A percentile compares a stretch with the other conserved stretches of the same genome.
Evolutionary conservation across 441 rosid species (phyloP).

Genomic region (Erysimum cheiri): DNA sequence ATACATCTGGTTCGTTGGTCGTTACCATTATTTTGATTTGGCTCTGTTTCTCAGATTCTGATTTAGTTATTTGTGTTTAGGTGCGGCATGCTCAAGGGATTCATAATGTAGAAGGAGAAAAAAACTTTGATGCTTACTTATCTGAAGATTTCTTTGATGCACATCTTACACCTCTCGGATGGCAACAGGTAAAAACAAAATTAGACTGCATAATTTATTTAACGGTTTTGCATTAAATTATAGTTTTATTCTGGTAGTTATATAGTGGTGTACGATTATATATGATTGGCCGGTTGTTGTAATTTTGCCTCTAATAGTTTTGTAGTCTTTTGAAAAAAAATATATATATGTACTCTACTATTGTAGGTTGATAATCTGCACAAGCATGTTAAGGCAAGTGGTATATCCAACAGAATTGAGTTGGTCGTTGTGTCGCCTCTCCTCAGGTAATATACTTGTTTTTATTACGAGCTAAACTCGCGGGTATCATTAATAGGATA

Average conservation of each 20-base stretch:
- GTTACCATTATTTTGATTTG: neutral
- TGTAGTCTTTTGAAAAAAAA: neutral
- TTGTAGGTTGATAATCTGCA: slow-evolving; percentile 62
- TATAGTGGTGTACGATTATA: no score
- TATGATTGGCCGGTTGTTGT: no score
- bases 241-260: no score
- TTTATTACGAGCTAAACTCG: neutral
- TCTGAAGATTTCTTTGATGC: slow-evolving; percentile 74
- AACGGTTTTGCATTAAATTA: no score
- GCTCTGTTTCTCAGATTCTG: slow-evolving; percentile 6
- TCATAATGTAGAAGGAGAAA: slow-evolving; percentile 70
- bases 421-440: slow-evolving; percentile 78
- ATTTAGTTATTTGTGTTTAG: slow-evolving; percentile 45
- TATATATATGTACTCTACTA: neutral
- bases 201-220: neutral
- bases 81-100: slow-evolving; percentile 91
- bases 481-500: neutral
- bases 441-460: slow-evolving; percentile 53
- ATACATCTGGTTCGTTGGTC: slow-evolving; percentile 39
- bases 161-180: slow-evolving; percentile 76
- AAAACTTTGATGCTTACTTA: slow-evolving; percentile 46
- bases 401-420: slow-evolving; percentile 54
- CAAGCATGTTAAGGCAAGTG: slow-evolving; percentile 54
- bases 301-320: neutral
- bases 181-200: slow-evolving; percentile 61